Percentiles rank a stretch among this genome's conserved stretches.
Conservation (phyloP, 371 early-diverging fungal species). For the Mortierella sp. region DNA sequence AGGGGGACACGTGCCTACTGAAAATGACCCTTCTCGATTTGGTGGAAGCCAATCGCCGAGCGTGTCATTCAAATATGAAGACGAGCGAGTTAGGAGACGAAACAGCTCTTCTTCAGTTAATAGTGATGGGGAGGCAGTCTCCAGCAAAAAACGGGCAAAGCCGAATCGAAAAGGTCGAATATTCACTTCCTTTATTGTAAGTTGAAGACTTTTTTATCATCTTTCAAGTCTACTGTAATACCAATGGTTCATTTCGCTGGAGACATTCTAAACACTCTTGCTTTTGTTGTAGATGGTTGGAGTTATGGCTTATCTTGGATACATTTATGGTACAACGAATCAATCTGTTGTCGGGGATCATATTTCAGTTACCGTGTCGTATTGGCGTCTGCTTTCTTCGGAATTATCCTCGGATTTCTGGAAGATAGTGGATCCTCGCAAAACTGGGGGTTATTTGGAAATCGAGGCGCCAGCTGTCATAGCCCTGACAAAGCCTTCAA, state of each 20-base stretch:
- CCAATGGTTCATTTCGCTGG: background rate
- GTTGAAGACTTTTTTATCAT: background rate
- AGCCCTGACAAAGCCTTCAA: conserved; percentile 4
- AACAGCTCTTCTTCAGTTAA: conserved; percentile 24
- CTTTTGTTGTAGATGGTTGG: conserved; percentile 36
- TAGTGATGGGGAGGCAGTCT: conserved; percentile 32
- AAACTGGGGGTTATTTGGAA: conserved; percentile 36
- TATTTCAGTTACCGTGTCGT: conserved; percentile 19
- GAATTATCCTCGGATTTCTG: conserved; percentile 35
- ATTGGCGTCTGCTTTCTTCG: conserved; percentile 38
- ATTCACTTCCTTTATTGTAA: conserved; percentile 52
- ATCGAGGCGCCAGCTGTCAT: conserved; percentile 34
- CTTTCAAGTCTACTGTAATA: background rate
- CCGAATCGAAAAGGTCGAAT: conserved; percentile 39
- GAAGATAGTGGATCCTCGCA: conserved; percentile 27
- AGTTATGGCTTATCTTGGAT: conserved; percentile 53
- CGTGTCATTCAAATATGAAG: background rate
- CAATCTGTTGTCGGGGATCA: conserved; percentile 12
- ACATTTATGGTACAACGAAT: conserved; percentile 52
- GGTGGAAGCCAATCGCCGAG: background rate
- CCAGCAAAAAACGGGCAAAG: conserved; percentile 16
- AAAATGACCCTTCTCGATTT: conserved; percentile 5
- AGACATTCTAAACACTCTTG: background rate
- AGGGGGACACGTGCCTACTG: background rate
- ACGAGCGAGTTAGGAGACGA: conserved; percentile 17